Base-by-base conservation (phyloP, 108 stramenopile species). In the Cyclostephanos invisitatus region DNA sequence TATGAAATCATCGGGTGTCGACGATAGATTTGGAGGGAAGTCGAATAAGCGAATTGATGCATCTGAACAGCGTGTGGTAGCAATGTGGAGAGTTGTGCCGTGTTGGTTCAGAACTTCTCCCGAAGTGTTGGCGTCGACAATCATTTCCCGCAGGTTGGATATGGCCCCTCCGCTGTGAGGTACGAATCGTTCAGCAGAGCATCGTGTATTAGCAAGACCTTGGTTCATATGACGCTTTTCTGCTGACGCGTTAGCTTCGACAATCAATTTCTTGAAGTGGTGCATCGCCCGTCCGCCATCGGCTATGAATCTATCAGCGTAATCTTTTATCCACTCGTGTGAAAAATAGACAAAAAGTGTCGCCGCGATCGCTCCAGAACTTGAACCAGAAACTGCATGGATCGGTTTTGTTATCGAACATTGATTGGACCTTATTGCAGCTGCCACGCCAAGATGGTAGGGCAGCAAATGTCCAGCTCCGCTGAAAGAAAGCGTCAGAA, bases 301-400 rank as follows among this genome's bases (percentile, higher is more conserved):
- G 9, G 74, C 11, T 42, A 85, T 68, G 57, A 87, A 87, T n/a
- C 82, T 64, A 68, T 84, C 82, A 22, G 84, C 63, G 56, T 75
- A 87, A 46, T 87, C 83, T 9, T 83, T 67, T 17, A 87, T 63
- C 22, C 80, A 73, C 25, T 85, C 63, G 6, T 29, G 32, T 1
- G 86, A 78, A 6, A 84, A 65, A 15, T 53, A 56, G 14, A 64
- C 54, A 24, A 81, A 35, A 17, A 76, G 57, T 10, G 84, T 76
- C n/a, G 87, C 84, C 11, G 80, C 84, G 24, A 87, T 82, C 6
- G 87, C 79, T 46, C 87, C 87, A 11, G 84, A 77, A 69, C 84
- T 81, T 21, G 87, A 87, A 15, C 87, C 84, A 18, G 83, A 74
- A 10, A 85, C 71, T 6, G 72, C 57, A 61, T 66, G 15, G 47